Evolutionary conservation across 1,284 basidiomycete genomes (phyloP).

Genomic region (Amylostereum chailletii): DNA sequence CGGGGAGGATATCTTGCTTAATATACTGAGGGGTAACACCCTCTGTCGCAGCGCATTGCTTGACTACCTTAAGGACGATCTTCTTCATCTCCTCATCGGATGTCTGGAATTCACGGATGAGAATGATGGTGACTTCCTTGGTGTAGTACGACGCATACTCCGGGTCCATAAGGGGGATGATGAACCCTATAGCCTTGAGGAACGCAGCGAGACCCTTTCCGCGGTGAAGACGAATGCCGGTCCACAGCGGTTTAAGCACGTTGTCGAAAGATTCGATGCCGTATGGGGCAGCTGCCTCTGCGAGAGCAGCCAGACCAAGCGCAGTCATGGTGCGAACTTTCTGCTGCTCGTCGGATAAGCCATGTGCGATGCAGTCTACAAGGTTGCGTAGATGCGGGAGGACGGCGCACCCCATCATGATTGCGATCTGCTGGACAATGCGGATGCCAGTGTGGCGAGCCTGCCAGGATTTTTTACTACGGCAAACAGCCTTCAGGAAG

Average conservation of each 20-base stretch:
- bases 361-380: constrained; percentile 94
- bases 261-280: constrained; percentile 99
- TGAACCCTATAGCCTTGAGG: constrained; percentile 98
- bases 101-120: constrained; percentile 98
- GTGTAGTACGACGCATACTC: constrained; percentile 98
- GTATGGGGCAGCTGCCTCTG: constrained; percentile 96
- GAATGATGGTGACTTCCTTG: constrained; percentile 93
- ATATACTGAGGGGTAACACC: constrained; percentile 92
- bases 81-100: constrained; percentile 99
- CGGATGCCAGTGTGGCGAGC: constrained; percentile 98
- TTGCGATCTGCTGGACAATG: constrained; percentile 98
- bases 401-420: constrained; percentile 99
- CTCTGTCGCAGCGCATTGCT: constrained; percentile 97
- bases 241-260: constrained; percentile 96
- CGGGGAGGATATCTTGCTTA: constrained; percentile 96
- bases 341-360: constrained; percentile 95
- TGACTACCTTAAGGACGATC: constrained; percentile 98
- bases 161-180: constrained; percentile 99
- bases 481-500: constrained; percentile 97
- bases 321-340: constrained; percentile 99
- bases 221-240: constrained; percentile 95
- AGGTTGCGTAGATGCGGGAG: constrained; percentile 95
- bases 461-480: constrained; percentile 99
- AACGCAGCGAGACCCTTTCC: constrained; percentile 98
- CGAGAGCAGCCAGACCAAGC: constrained; percentile 89